Base-by-base conservation (phyloP, 768 basidiomycete genomes). In the Hysterangium stoloniferum region DNA sequence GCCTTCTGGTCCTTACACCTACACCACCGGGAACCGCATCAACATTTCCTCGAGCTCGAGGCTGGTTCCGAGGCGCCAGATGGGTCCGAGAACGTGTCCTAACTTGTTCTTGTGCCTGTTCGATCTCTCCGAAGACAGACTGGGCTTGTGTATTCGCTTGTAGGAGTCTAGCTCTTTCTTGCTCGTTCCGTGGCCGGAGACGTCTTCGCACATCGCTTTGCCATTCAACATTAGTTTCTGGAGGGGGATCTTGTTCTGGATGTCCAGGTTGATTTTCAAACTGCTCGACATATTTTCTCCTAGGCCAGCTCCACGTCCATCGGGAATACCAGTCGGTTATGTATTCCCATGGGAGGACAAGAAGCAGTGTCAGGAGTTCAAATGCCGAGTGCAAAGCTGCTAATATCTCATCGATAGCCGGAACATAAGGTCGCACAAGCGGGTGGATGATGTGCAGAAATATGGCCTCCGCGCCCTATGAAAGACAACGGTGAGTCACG, bases 401-500 rank as follows among this genome's bases (percentile, higher is more conserved):
- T 25, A 89, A 69, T 11, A 74, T 51, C 13, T 77, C 69, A 60
- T 92, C 89, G 31, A 91, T 66, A 1, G 82, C 74, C 4, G 69
- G 57, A 12, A 77, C 74, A 58, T 92, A 86, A 5, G 89, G 89
- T 59, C 81, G 85, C 58, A 91, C 63, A 28, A 85, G 60, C 13
- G 90, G 89, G 17, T 89, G 84, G 9, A 92, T 74, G 49, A 90
- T 64, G 62, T 92, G 85, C 17, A 92, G 71, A 58, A 79, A 88
- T 38, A 92, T 76, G 6, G 89, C 90, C 65, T 92, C 90, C 25
- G 90, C 86, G 24, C 86, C 87, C 89, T 92, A 57, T 6, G 48
- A 13, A 24, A 44, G 3, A 20, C 25, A 9, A 33, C 41, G 24
- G 34, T 50, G 34, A 41, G 35, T 42, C n/a, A 31, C 27, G 19